Evolutionary conservation across 2,329 filamentous ascomycete genomes (phyloP), one percentile per base, ranked within the genome.

Genomic region (Dothidotthia symphoricarpi): DNA sequence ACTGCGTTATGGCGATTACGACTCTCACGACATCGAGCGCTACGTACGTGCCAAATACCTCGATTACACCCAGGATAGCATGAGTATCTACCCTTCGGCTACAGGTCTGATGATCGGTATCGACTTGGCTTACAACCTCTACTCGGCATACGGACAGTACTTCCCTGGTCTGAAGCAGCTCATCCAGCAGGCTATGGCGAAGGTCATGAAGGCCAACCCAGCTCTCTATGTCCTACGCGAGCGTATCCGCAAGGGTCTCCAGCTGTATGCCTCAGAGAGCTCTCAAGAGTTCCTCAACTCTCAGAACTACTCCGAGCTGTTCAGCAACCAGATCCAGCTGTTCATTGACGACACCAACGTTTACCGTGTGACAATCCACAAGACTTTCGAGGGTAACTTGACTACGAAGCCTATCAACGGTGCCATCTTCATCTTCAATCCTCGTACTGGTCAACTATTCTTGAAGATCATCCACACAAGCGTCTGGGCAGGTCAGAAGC

Each of bases 261-360:
- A 98, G 71, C 76, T 98, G 11, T 98, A 98, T 61, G 93, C 93
- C 3, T 97, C 91, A 0, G 94, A 98, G 73, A 96, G 88, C 73
- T 97, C 95, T 71, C 93, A 98, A 62, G 94, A 98, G 70, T 98
- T 98, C 76, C 72, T 98, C 53, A 98, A 98, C 73, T 97, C 91
- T 1, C 93, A 98, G 71, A 98, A 98, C 67, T 98, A 98, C 74
- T 96, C 93, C 0, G 93, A 98, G 66, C 77, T 98, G 24, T 98
- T 98, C 77, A 98, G 91, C 75, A 95, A 96, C 69, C 91, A 97
- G 73, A 95, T 94, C 19, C 93, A 98, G 72, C 77, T 98, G 31
- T 98, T 98, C 73, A 97, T 98, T 49, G 93, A 98, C 57, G 93
- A 98, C 64, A 98, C 93, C 44, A 98, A 98, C 59, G 94, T 98